Evolutionary conservation across 2,329 filamentous ascomycete genomes (phyloP).

Genomic region (Ustulina deusta): DNA sequence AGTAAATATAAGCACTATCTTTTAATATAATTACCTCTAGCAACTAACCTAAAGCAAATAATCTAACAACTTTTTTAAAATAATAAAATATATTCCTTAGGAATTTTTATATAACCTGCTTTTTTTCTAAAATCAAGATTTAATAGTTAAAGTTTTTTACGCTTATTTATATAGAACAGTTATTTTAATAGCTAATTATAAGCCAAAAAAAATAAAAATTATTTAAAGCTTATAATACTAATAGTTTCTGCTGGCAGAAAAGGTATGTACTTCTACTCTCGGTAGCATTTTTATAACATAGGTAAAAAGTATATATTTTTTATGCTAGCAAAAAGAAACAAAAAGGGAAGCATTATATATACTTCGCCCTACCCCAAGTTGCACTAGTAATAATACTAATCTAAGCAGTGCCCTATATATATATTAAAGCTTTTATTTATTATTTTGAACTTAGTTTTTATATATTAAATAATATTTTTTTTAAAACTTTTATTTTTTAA

Average conservation of each 20-base stretch:
- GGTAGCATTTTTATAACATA: conserved; percentile 6
- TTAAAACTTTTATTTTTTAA: conserved; percentile 8
- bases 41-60: background rate
- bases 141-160: background rate
- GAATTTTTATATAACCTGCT: background rate
- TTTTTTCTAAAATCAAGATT: conserved; percentile 5
- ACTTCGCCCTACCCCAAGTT: background rate
- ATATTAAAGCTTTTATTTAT: conserved; percentile 1
- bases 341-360: background rate
- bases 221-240: conserved; percentile 7
- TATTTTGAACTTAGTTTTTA: background rate
- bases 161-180: conserved; percentile 9
- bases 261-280: conserved; percentile 7
- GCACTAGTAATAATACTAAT: conserved; percentile 6
- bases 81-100: no score
- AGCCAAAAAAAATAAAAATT: conserved; percentile 7
- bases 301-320: no score
- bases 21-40: background rate
- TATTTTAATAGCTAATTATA: background rate
- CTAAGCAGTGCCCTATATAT: background rate
- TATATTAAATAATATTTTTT: conserved; percentile 2
- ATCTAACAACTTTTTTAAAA: no score
- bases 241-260: conserved; percentile 12
- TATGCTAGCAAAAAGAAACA: conserved; percentile 7
- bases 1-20: background rate